These are phyloP conservation scores for Penicillium flavigenum DNA, from an alignment of 495 filamentous ascomycete species.

Conservation along the genomic window DNA sequence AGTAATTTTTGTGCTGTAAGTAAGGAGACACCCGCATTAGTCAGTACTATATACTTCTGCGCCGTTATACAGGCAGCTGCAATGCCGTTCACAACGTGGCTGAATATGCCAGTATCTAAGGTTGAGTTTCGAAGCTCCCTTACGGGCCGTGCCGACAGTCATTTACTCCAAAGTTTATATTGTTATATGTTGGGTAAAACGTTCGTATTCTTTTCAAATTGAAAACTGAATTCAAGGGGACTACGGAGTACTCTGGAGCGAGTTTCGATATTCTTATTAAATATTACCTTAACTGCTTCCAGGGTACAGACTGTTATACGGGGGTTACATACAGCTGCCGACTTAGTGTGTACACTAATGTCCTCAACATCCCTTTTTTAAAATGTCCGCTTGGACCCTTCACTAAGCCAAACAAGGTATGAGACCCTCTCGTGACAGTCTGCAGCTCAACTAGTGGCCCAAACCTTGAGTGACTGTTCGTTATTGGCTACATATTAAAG, in stretches of 20 bases:
- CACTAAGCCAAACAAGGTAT: neutral
- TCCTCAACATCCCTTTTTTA: neutral
- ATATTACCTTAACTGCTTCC: neutral
- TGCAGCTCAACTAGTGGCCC: neutral
- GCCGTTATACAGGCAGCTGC: conserved; percentile 16
- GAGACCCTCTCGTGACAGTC: neutral
- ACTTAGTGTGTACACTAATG: neutral
- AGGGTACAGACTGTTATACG: neutral
- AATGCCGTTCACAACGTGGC: conserved; percentile 14
- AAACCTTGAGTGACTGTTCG: neutral
- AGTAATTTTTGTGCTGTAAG: neutral
- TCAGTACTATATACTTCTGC: conserved; percentile 5
- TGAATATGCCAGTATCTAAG: neutral
- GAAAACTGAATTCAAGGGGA: neutral
- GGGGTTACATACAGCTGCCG: neutral
- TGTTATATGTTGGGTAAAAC: neutral
- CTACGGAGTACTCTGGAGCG: too few species aligned
- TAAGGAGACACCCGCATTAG: neutral
- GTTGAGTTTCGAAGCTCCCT: neutral
- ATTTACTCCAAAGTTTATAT: neutral
- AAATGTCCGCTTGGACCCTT: neutral
- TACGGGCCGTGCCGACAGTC: conserved; percentile 9
- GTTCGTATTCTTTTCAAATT: neutral
- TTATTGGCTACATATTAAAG: neutral
- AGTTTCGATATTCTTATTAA: neutral